A percentile compares a stretch with the other conserved stretches of the same genome.
phyloP scores from a whole-genome alignment of 129 eudicot species.

The Escallonia rubra region DNA sequence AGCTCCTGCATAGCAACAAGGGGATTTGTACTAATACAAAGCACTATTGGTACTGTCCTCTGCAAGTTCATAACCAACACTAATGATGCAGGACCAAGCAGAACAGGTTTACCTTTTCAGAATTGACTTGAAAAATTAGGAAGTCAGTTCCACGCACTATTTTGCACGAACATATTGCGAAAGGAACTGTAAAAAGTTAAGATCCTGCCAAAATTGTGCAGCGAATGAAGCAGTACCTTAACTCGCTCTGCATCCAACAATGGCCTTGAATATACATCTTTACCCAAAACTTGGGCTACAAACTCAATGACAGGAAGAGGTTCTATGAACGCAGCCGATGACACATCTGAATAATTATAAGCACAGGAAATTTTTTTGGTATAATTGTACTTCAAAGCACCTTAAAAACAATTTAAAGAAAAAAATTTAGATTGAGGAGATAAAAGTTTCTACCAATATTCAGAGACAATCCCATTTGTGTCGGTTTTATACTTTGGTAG shows the following conservation, averaged over 20 bases:
- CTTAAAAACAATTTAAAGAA: background rate
- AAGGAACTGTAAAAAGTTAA: too few relatives aligned
- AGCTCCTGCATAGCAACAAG: too few relatives aligned
- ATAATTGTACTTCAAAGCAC: background rate
- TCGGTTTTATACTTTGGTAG: conserved; percentile 78
- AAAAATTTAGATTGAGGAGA: background rate
- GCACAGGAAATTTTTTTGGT: background rate
- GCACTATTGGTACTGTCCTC: too few relatives aligned
- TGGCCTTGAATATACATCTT: conserved; percentile 54
- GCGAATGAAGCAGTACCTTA: conserved; percentile 30
- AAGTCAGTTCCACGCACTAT: too few relatives aligned
- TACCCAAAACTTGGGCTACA: conserved; percentile 64
- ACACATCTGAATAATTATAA: conserved; percentile 43
- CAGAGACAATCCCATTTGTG: conserved; percentile 86
- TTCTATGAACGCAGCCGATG: conserved; percentile 73
- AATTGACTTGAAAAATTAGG: too few relatives aligned
- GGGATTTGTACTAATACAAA: too few relatives aligned
- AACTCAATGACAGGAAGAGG: conserved; percentile 82
- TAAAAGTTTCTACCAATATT: conserved; percentile 42
- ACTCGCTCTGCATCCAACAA: conserved; percentile 68
- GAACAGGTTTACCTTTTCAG: too few relatives aligned
- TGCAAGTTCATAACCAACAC: too few relatives aligned
- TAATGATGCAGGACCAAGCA: too few relatives aligned
- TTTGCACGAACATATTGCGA: too few relatives aligned
- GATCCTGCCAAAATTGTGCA: too few relatives aligned